These are phyloP conservation scores for Nicotiana otophora DNA, from an alignment of 257 asterid species.

Conservation along the genomic window DNA sequence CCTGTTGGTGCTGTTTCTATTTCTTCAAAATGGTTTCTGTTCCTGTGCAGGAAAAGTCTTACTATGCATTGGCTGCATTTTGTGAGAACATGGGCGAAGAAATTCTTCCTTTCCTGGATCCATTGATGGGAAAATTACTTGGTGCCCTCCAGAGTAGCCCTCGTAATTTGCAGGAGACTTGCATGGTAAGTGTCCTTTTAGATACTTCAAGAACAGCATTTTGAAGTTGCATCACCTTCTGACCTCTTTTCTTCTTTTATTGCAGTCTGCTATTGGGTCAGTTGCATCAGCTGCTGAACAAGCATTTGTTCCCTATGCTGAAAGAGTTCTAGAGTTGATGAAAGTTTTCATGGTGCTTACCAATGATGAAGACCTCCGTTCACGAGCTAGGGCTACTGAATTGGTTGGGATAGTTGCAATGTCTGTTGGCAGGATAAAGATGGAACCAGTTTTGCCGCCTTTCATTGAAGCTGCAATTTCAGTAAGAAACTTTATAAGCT, in stretches of 20 bases:
- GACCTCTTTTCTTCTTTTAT: slow-evolving; percentile 21
- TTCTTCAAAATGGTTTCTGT: slow-evolving; percentile 8
- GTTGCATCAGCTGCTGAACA: slow-evolving; percentile 98
- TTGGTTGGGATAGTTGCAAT: slow-evolving; percentile 91
- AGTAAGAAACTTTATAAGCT: slow-evolving; percentile 34
- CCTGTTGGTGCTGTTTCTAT: slow-evolving; percentile 8
- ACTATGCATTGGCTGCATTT: slow-evolving; percentile 97
- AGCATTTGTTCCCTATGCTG: slow-evolving; percentile 89
- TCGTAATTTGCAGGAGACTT: slow-evolving; percentile 90
- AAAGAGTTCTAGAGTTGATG: slow-evolving; percentile 93
- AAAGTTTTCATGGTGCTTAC: slow-evolving; percentile 91
- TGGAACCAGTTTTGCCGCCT: slow-evolving; percentile 87
- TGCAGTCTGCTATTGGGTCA: slow-evolving; percentile 97
- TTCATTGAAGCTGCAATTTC: slow-evolving; percentile 92
- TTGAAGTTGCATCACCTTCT: slow-evolving; percentile 14
- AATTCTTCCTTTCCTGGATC: slow-evolving; percentile 89
- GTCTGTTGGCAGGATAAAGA: slow-evolving; percentile 87
- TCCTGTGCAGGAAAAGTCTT: slow-evolving; percentile 80
- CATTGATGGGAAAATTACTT: slow-evolving; percentile 82
- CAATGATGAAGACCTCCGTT: slow-evolving; percentile 87
- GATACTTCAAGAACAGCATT: neutral
- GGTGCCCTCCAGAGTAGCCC: slow-evolving; percentile 76
- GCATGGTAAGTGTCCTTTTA: slow-evolving; percentile 59
- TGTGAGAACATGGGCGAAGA: slow-evolving; percentile 99
- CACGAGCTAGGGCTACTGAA: slow-evolving; percentile 99